Base-by-base conservation (phyloP, 2,329 filamentous ascomycete species). In the Cladosporium sp. region DNA sequence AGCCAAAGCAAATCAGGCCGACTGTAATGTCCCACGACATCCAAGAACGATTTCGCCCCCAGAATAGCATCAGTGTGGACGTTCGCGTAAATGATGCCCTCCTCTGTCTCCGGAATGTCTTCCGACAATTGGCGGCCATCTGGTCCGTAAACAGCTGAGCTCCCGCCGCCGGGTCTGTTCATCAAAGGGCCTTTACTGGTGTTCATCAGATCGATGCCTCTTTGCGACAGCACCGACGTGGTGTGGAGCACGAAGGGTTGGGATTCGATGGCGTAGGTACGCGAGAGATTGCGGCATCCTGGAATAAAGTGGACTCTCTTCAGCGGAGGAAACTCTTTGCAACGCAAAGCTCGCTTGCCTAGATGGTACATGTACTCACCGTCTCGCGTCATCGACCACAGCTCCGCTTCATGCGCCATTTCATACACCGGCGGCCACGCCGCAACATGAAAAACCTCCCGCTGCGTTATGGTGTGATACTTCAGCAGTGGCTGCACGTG, bases 181-280 rank as follows among this genome's bases (percentile, higher is more conserved):
- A 84, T 82, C 0, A 83, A 65, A 0, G 79, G 68, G 0, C 80
- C 79, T 0, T 76, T 76, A 10, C 76, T 69, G 0, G 81, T 84
- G 8, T 75, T 73, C 72, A 86, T 79, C 1, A 66, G 61, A 3
- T 81, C 70, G 14, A 84, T 78, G 0, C 81, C 85, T 16, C 77
- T 71, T 7, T 81, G 69, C 0, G 77, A 79, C 58, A 85, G 76
- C 2, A 87, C 78, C 0, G 80, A 73, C 0, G 84, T 85, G 57
- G 76, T 76, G 67, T 86, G 84, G 3, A 88, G 78, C 0, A 88
- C 86, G 66, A 83, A 88, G 0, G 82, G 74, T 10, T 79, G 77
- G 1, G 83, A 81, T 70, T 89, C 86, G 10, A 88, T 81, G 1
- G 86, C 85, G 68, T 87, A 87, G 0, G 81, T 79, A 66, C 83